Evolutionary conservation across 192 early-diverging fungal species (phyloP), one percentile per base, ranked within the genome.

Genomic region (Cetraspora pellucida): DNA sequence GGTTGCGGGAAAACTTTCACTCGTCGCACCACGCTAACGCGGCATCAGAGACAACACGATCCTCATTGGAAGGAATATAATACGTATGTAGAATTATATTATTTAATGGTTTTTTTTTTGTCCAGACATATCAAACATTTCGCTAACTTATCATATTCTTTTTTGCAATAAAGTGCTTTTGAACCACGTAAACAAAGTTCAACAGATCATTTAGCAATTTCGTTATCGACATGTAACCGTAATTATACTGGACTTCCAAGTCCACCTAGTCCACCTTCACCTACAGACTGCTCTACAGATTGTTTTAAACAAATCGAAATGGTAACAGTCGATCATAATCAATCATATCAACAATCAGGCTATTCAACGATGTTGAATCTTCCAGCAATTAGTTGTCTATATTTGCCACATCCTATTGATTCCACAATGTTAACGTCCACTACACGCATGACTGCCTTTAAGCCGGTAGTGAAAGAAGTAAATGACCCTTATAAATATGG

Each of bases 1-100:
- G 90, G 89, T 3, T 95, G 94, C 78, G 87, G 81, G 19, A 94
- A 94, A 75, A 82, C 88, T 2, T 95, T 94, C 77, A 92, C 89
- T 30, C 81, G 91, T 27, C 85, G 86, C 52, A 91, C 89, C 4
- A 90, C 90, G 4, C 75, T 92, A 17, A 90, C 90, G 5, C 79
- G 90, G 37, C 91, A 92, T 76, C 61, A 49, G 49, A 47, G 44
- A 50, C 17, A 60, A 3, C 74, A 76, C 43, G 61, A 76, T 66
- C 74, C 59, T 19, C 30, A 49, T 9, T 76, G 74, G 74, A 76
- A 65, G 50, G 74, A 76, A 31, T 76, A 65, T 46, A 76, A 76
- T 31, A 76, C 60, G 74, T 76, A 65, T 21, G 44, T 64, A 64
- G 31, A 43, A 45, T 74, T 74, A 31, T 31, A 17, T 58, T 11